These are phyloP conservation scores for Kwoniella shivajii DNA, from an alignment of 1,284 basidiomycete genomes.

Conservation along the genomic window DNA sequence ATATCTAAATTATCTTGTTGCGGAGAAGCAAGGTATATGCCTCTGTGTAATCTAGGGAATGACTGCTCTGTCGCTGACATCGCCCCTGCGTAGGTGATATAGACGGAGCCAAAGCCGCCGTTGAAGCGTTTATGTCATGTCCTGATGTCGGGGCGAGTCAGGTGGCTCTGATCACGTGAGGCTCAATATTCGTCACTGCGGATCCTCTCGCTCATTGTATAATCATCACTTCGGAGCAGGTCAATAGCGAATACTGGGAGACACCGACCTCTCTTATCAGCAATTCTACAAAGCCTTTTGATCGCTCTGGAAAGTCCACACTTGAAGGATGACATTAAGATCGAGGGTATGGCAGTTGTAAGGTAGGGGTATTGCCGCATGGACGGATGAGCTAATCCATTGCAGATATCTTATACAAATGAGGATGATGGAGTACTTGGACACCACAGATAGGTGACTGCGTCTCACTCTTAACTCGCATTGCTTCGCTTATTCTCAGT, in stretches of 20 bases:
- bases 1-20: slow-evolving; percentile 23
- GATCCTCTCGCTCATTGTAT: no score
- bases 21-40: slow-evolving; percentile 6
- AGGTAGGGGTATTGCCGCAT: neutral
- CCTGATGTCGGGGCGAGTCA: slow-evolving; percentile 22
- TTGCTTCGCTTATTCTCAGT: no score
- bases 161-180: slow-evolving; percentile 22
- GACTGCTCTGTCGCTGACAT: no score
- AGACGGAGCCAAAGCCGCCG: neutral
- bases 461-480: no score
- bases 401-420: no score
- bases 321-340: neutral
- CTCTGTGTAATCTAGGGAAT: no score
- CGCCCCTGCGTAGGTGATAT: no score
- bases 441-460: no score
- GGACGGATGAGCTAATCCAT: neutral
- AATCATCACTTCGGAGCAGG: neutral
- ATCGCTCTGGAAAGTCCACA: neutral
- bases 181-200: neutral
- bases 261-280: neutral
- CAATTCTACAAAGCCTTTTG: neutral
- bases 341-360: neutral
- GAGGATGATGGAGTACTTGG: no score
- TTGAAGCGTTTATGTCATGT: slow-evolving; percentile 12
- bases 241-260: neutral